Conservation (phyloP, 2,329 filamentous ascomycete species). For the Penicillium brasilianum region DNA sequence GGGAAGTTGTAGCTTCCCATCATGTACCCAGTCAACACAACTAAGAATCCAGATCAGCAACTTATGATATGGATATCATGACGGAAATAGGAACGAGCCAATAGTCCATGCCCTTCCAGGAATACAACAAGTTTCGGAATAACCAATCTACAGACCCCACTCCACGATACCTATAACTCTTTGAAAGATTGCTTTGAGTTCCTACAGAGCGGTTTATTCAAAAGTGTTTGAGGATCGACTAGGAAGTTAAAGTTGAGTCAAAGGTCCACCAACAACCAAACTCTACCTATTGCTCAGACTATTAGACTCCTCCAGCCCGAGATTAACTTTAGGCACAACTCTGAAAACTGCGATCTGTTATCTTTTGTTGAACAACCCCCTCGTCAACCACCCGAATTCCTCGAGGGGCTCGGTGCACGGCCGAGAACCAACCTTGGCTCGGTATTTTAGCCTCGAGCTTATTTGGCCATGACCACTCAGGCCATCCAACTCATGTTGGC, state of each 20-base stretch:
- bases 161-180: too few species aligned
- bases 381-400: not conserved
- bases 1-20: not conserved
- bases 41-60: not conserved
- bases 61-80: too few species aligned
- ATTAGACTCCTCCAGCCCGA: not conserved
- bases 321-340: slow-evolving; percentile 1
- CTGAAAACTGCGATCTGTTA: not conserved
- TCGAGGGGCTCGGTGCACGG: slow-evolving; percentile 7
- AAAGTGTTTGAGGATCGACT: not conserved
- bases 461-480: slow-evolving; percentile 4
- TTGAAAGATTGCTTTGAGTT: not conserved
- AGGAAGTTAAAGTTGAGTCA: not conserved
- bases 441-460: slow-evolving; percentile 17
- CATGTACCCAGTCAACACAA: not conserved
- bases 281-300: not conserved
- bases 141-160: too few species aligned
- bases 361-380: not conserved
- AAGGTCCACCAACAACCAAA: not conserved
- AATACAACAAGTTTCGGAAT: too few species aligned
- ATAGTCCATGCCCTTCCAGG: too few species aligned
- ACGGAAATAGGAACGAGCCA: not conserved
- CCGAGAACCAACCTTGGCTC: slow-evolving; percentile 9
- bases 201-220: not conserved
- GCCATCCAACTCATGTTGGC: not conserved